Evolutionary conservation across 768 basidiomycete genomes (phyloP), one percentile per base, ranked within the genome.

Genomic region (Tricholomella constricta): DNA sequence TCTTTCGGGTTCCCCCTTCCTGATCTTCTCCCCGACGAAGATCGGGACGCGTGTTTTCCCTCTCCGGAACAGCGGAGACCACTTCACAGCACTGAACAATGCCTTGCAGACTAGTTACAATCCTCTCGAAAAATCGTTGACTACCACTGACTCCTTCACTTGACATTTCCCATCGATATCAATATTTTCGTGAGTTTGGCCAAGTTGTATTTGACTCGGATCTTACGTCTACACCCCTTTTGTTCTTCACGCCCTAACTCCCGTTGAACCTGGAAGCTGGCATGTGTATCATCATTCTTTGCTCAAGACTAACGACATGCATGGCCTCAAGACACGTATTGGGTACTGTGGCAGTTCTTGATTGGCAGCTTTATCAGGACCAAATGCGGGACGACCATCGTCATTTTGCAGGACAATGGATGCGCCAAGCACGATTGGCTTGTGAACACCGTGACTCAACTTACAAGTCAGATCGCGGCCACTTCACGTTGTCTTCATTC

Each of bases 1-100:
- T 61, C 29, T 29, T 25, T 58, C 48, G 65, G 57, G 41, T 58
- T 46, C 3, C 29, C 32, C 38, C 45, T 63, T 51, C 61, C 61
- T 52, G 47, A 54, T 64, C 42, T 41, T 36, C 15, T 49, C 35
- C n/a, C 57, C 54, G 47, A 60, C 47, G 48, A 49, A n/a, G 46
- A 51, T 56, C 54, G 52, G 45, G 44, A 22, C 36, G 45, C 23
- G n/a, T n/a, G n/a, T 32, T 35, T 44, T 46, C 34, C 41, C 32
- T 44, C 40, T 40, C 45, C 45, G 45, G 20, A 17, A 29, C 19
- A 8, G 26, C 45, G 19, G 19, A 29, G 40, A 19, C 36, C 36
- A 44, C 34, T 49, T 15, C 12, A 45, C 10, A 20, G 26, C 20
- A 43, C n/a, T n/a, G n/a, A 44, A 11, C 15, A 19, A 41, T 34